A percentile compares a stretch with the other conserved stretches of the same genome.
phyloP scores from a whole-genome alignment of 2,329 filamentous ascomycete species.

The Alternaria sp. region DNA sequence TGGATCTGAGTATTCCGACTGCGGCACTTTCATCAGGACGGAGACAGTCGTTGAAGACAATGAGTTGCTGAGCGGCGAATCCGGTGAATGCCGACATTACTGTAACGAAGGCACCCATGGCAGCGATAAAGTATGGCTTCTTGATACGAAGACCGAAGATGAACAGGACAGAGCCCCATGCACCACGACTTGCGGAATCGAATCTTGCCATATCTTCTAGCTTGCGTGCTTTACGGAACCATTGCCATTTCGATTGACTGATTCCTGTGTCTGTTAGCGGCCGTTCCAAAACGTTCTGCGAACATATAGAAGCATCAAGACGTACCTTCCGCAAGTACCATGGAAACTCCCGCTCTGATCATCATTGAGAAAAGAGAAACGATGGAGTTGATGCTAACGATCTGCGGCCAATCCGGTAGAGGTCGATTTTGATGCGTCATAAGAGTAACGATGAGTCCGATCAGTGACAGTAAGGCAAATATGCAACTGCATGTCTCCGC shows the following conservation, averaged over 20 bases:
- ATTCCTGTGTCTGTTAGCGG: constrained; percentile 6
- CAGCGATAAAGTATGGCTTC: constrained; percentile 7
- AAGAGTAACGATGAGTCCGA: constrained; percentile 11
- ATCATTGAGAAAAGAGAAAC: constrained; percentile 15
- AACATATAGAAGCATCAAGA: not conserved
- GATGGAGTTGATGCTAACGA: constrained; percentile 16
- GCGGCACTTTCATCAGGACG: not conserved
- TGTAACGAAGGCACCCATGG: constrained; percentile 10
- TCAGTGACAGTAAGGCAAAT: constrained; percentile 6
- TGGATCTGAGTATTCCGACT: constrained; percentile 4
- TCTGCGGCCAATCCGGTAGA: constrained; percentile 15
- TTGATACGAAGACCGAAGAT: constrained; percentile 3
- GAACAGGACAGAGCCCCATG: constrained; percentile 14
- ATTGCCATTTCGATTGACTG: constrained; percentile 23
- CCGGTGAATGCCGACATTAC: constrained; percentile 8
- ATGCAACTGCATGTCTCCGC: constrained; percentile 10
- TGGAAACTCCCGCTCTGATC: constrained; percentile 7
- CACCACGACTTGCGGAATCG: constrained; percentile 16
- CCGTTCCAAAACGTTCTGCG: not conserved
- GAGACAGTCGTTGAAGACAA: constrained; percentile 10
- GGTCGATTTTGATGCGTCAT: constrained; percentile 6
- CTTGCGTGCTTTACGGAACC: constrained; percentile 4
- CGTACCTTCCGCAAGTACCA: constrained; percentile 18
- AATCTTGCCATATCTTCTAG: constrained; percentile 14
- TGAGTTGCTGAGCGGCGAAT: constrained; percentile 14